phyloP scores from a whole-genome alignment of 805 yeast species.

The Candida coleopterorum region DNA sequence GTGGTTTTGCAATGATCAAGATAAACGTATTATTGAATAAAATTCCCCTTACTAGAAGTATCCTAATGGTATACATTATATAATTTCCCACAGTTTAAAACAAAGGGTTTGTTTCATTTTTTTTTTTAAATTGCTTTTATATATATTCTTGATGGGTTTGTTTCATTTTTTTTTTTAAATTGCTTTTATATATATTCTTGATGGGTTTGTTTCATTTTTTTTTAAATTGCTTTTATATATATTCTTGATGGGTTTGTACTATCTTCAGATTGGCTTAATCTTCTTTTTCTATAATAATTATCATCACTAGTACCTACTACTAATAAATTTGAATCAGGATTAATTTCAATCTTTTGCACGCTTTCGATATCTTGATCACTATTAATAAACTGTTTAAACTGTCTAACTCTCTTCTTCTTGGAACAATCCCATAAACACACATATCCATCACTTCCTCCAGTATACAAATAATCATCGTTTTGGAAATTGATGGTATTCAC shows the following conservation, averaged over 20 bases:
- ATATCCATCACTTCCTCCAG: slow-evolving; percentile 49
- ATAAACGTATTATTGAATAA: too few species aligned
- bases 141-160: too few species aligned
- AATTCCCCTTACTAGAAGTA: too few species aligned
- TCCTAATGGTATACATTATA: too few species aligned
- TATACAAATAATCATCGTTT: slow-evolving; percentile 34
- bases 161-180: too few species aligned
- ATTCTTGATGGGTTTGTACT: slow-evolving; percentile 15
- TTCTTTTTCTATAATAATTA: slow-evolving; percentile 24
- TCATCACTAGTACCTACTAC: slow-evolving; percentile 43
- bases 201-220: too few species aligned
- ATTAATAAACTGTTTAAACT: slow-evolving; percentile 27
- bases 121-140: too few species aligned
- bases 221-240: slow-evolving; percentile 10
- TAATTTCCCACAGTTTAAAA: too few species aligned
- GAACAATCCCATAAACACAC: slow-evolving; percentile 49
- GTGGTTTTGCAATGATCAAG: too few species aligned
- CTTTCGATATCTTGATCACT: slow-evolving; percentile 16
- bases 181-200: too few species aligned
- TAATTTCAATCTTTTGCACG: slow-evolving; percentile 20
- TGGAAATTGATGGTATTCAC: slow-evolving; percentile 46
- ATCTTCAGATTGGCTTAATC: slow-evolving; percentile 10
- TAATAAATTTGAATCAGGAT: slow-evolving; percentile 15
- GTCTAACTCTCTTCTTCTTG: slow-evolving; percentile 39
- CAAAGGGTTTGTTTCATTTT: too few species aligned